Evolutionary conservation across 1,139 yeast species (phyloP).

Genomic region (Pichia sp.): DNA sequence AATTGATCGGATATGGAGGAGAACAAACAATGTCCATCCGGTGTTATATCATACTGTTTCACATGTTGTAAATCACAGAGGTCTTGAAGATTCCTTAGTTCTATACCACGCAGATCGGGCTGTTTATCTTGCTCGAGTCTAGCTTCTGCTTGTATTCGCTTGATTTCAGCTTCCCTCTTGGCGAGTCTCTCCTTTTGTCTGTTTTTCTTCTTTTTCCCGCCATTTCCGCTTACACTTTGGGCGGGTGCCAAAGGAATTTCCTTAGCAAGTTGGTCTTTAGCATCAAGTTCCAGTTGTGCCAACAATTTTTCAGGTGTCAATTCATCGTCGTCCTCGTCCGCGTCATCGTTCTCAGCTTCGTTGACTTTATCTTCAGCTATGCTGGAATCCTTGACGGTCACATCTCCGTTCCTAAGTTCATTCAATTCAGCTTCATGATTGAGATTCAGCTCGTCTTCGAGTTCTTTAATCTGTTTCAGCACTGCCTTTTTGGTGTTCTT

Average conservation of each 20-base stretch:
- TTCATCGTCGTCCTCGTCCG: constrained; percentile 35
- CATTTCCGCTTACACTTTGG: background rate
- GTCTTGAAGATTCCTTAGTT: constrained; percentile 54
- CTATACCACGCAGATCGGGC: constrained; percentile 66
- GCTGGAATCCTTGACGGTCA: too few species aligned
- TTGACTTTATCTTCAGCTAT: constrained; percentile 14
- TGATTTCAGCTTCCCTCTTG: constrained; percentile 63
- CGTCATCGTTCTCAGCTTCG: constrained; percentile 8
- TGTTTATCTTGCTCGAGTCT: constrained; percentile 55
- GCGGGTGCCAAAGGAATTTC: constrained; percentile 2
- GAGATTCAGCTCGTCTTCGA: constrained; percentile 48
- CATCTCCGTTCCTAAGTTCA: constrained; percentile 12
- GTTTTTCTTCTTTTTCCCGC: constrained; percentile 47
- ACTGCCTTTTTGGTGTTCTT: constrained; percentile 66
- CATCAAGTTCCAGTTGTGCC: constrained; percentile 40
- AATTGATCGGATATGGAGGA: constrained; percentile 82
- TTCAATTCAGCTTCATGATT: constrained; percentile 49
- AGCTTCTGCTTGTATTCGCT: constrained; percentile 60
- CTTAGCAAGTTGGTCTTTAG: constrained; percentile 8
- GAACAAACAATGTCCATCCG: constrained; percentile 94
- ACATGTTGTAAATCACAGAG: constrained; percentile 44
- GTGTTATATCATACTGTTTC: constrained; percentile 57
- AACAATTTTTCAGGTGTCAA: constrained; percentile 59
- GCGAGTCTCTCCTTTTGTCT: constrained; percentile 82
- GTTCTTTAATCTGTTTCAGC: constrained; percentile 44